Base-by-base conservation (phyloP, 805 yeast species). In the Yamadazyma kitorensis region DNA sequence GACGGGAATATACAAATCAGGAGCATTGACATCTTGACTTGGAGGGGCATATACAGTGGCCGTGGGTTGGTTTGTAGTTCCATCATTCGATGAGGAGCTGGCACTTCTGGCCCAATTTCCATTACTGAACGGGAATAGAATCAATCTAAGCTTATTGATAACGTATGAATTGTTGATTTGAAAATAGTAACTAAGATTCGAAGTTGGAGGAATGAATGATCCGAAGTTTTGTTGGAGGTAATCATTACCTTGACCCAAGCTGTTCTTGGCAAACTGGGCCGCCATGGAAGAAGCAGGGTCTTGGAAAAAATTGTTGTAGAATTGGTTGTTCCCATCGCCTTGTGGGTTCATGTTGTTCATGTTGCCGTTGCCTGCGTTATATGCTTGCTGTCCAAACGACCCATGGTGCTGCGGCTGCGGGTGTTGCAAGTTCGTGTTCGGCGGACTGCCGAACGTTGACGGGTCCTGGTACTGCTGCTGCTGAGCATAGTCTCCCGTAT, bases 1-100 rank as follows among this genome's bases (percentile, higher is more conserved):
- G 41, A 86, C 61, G 5, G 99, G 99, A 35, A 93, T 86, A 59
- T 93, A 93, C 67, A 93, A 73, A 57, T 93, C 99, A 2, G 98
- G 98, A 0, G 98, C 94, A 52, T 94, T 93, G 38, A 82, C 71
- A 55, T 93, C 98, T 41, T 84, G 86, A 29, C 74, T 61, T 11
- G 99, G 96, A 8, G 86, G 78, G 2, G 86, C 81, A 57, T 71
- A 86, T 14, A 52, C 55, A 6, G 37, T 13, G 2, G 31, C 24
- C 5, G 27, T 33, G 8, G 15, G 15, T 3, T 6, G 16, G 14
- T 26, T 28, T 10, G 54, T 5, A 6, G 11, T 46, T 27, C 66
- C 54, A 16, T 23, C 21, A 19, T 37, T 36, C 21, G 42, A 24
- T 34, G 48, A 40, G 27, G 41, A 40, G 6, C 56, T 45, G 15